Percentiles rank a stretch among this genome's conserved stretches.
Conservation (phyloP, 192 early-diverging fungal genomes). For the Mycoemilia scoparia region DNA sequence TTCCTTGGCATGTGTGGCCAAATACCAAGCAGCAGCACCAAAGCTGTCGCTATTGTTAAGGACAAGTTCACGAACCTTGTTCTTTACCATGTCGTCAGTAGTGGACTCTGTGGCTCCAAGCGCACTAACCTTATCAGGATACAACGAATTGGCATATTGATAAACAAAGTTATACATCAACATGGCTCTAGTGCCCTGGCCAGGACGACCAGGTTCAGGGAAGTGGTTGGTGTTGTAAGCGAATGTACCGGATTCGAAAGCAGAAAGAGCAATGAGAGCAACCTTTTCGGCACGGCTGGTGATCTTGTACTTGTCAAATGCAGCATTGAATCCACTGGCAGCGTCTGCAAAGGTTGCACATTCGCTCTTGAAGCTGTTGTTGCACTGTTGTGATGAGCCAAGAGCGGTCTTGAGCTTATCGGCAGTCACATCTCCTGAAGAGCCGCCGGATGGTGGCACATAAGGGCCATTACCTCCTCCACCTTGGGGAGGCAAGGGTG, state of each 20-base stretch:
- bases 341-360: slow-evolving; percentile 15
- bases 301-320: slow-evolving; percentile 17
- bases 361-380: slow-evolving; percentile 7
- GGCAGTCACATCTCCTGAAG: too few relatives aligned
- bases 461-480: too few relatives aligned
- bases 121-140: slow-evolving; percentile 1
- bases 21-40: slow-evolving; percentile 26
- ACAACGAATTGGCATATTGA: slow-evolving; percentile 13
- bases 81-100: slow-evolving; percentile 1
- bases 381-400: too few relatives aligned
- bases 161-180: slow-evolving; percentile 24
- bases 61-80: slow-evolving; percentile 13
- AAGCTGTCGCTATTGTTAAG: slow-evolving; percentile 25
- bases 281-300: slow-evolving; percentile 12
- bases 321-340: slow-evolving; percentile 10
- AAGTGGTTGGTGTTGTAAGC: slow-evolving; percentile 27
- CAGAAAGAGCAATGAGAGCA: slow-evolving; percentile 21
- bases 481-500: too few relatives aligned
- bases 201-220: slow-evolving; percentile 20
- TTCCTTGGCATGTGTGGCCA: slow-evolving; percentile 4
- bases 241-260: slow-evolving; percentile 19
- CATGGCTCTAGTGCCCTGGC: slow-evolving; percentile 26
- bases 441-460: too few relatives aligned
- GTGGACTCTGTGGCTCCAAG: slow-evolving; percentile 1
- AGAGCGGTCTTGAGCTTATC: too few relatives aligned